phyloP scores from a whole-genome alignment of 2,329 filamentous ascomycete species.

The Arachnopeziza araneosa region DNA sequence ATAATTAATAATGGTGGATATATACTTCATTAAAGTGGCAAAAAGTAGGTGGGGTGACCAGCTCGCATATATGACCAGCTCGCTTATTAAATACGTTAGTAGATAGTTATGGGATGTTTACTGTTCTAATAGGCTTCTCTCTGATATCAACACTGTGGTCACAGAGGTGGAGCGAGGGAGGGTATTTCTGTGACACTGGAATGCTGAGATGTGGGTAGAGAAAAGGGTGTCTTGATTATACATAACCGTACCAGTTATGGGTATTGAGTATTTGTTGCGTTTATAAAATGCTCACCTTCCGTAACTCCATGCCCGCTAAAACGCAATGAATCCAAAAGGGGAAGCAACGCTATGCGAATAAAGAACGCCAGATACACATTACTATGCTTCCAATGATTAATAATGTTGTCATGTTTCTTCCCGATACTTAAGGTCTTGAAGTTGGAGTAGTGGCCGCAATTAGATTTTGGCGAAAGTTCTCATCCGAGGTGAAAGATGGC shows the following conservation, averaged over 20 bases:
- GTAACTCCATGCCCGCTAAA: neutral
- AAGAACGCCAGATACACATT: neutral
- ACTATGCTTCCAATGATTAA: neutral
- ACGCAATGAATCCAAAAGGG: neutral
- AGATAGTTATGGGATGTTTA: too few relatives aligned
- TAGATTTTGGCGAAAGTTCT: neutral
- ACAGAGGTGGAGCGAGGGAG: too few relatives aligned
- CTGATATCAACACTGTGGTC: too few relatives aligned
- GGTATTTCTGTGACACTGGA: too few relatives aligned
- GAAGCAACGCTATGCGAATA: neutral
- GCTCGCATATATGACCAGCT: too few relatives aligned
- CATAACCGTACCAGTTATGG: neutral
- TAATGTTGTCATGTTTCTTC: neutral
- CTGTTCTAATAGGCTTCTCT: too few relatives aligned
- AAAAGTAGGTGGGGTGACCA: too few relatives aligned
- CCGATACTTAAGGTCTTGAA: neutral
- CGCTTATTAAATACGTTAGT: too few relatives aligned
- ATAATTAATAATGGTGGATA: too few relatives aligned
- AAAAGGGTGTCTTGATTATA: neutral
- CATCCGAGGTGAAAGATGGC: neutral
- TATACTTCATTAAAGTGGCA: too few relatives aligned
- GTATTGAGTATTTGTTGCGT: neutral
- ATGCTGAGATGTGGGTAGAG: neutral
- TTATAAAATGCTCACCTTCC: neutral
- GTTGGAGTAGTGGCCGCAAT: neutral